These are phyloP conservation scores for Cytospora mali DNA, from an alignment of 2,329 filamentous ascomycete genomes.

Conservation along the genomic window DNA sequence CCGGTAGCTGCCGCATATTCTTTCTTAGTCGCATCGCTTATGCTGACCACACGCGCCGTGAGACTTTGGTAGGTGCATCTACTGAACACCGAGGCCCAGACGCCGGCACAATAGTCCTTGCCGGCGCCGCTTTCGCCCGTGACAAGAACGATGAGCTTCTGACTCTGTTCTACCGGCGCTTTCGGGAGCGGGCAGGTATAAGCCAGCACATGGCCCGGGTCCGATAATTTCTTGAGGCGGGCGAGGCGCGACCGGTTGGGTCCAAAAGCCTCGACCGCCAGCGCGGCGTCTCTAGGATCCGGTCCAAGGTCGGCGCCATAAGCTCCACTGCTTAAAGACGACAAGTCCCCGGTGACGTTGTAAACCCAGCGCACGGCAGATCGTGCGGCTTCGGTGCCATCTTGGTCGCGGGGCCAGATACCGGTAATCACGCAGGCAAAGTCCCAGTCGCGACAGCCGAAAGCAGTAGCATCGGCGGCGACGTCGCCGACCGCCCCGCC, in stretches of 20 bases:
- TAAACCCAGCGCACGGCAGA: slow-evolving; percentile 59
- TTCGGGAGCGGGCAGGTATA: slow-evolving; percentile 58
- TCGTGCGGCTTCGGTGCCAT: slow-evolving; percentile 45
- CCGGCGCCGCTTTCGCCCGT: slow-evolving; percentile 58
- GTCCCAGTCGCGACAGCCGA: slow-evolving; percentile 65
- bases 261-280: slow-evolving; percentile 60
- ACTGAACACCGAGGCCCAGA: slow-evolving; percentile 52
- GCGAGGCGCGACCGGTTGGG: slow-evolving; percentile 52
- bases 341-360: slow-evolving; percentile 46
- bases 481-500: slow-evolving; percentile 54
- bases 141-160: slow-evolving; percentile 59
- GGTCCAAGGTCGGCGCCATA: slow-evolving; percentile 67
- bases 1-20: slow-evolving; percentile 56
- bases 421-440: slow-evolving; percentile 67
- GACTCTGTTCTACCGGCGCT: slow-evolving; percentile 36
- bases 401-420: slow-evolving; percentile 59
- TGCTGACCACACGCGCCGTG: slow-evolving; percentile 50
- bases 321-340: slow-evolving; percentile 53
- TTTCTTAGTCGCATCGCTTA: slow-evolving; percentile 60
- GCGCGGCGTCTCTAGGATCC: slow-evolving; percentile 56
- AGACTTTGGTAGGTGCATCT: slow-evolving; percentile 34
- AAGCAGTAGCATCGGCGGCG: slow-evolving; percentile 52
- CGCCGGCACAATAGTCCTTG: slow-evolving; percentile 61
- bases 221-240: slow-evolving; percentile 51
- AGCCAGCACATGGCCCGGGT: slow-evolving; percentile 54